Conservation (phyloP, 2,329 filamentous ascomycete species). For the Neopestalotiopsis rosae region DNA sequence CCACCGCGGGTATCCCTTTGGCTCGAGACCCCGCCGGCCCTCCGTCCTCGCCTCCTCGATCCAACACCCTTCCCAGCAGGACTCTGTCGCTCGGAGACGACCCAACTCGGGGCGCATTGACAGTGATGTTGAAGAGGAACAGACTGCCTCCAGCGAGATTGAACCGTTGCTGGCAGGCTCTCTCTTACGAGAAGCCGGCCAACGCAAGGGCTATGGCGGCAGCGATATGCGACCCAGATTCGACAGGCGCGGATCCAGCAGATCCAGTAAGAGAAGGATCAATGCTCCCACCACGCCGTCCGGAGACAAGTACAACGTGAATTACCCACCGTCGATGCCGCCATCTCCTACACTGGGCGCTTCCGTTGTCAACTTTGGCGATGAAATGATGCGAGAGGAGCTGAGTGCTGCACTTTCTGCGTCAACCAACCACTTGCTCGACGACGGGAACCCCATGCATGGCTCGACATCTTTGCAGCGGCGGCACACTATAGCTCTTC, state of each 20-base stretch:
- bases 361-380: slow-evolving; percentile 63
- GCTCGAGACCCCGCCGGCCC: slow-evolving; percentile 67
- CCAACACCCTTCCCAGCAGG: slow-evolving; percentile 27
- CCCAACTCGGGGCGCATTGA: background rate
- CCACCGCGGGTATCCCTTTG: slow-evolving; percentile 55
- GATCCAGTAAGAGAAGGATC: slow-evolving; percentile 49
- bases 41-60: slow-evolving; percentile 49
- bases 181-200: slow-evolving; percentile 38
- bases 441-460: slow-evolving; percentile 29
- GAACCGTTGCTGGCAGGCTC: slow-evolving; percentile 56
- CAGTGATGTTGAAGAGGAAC: slow-evolving; percentile 52
- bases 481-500: slow-evolving; percentile 64
- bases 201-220: slow-evolving; percentile 46
- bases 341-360: slow-evolving; percentile 62
- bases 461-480: slow-evolving; percentile 44
- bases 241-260: slow-evolving; percentile 55
- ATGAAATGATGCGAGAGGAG: slow-evolving; percentile 74
- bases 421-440: slow-evolving; percentile 22
- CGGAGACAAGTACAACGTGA: slow-evolving; percentile 64
- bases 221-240: slow-evolving; percentile 42
- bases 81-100: background rate
- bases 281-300: slow-evolving; percentile 34
- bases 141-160: slow-evolving; percentile 52
- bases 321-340: slow-evolving; percentile 72
- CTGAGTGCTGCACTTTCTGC: slow-evolving; percentile 44